Evolutionary conservation across 345 rosid species (phyloP), one percentile per base, ranked within the genome.

Genomic region (Euphorbia tirucalli): DNA sequence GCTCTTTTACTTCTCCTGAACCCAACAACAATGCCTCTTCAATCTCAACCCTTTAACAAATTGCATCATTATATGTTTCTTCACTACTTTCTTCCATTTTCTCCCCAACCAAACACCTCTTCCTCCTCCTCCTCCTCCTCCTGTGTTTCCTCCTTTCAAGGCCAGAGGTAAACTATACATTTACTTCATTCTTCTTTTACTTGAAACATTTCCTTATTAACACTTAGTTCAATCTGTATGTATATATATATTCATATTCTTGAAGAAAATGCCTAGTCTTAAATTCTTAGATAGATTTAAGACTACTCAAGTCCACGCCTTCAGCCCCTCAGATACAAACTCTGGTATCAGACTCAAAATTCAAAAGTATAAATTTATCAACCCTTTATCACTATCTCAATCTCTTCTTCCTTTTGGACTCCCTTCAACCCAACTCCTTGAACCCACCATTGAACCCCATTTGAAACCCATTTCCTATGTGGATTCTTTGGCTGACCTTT

Each of bases 291-390:
- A 88, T 63, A 85, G 79, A 70, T 84, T 87, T 56, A 90, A 85
- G 77, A 79, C 87, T 78, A 79, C 87, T 15, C 96, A 90, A 85
- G 84, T 90, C 69, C 93, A 90, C 65, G 93, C 93, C 69, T 79
- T 87, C 44, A 77, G 43, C 65, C 59, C 84, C 55, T 85, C 83
- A 10, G 91, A 88, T 66, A 65, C 76, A 28, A 61, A 77, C 58
- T 41, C 81, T 57, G 77, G 84, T 50, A 50, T 41, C 41, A 37
- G 8, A 37, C 3, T 37, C 41, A 37, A 37, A 37, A 3, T 82
- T 75, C 78, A 85, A 27, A 89, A 80, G 72, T 83, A 84, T 68
- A 77, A 79, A 35, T 81, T 83, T 71, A 71, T 75, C 60, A 77
- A 32, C 54, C 70, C 85, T 69, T 79, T 69, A 43, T 83, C 91